Evolutionary conservation across 2,329 filamentous ascomycete species (phyloP).

Genomic region (Aspergillus brasiliensis): DNA sequence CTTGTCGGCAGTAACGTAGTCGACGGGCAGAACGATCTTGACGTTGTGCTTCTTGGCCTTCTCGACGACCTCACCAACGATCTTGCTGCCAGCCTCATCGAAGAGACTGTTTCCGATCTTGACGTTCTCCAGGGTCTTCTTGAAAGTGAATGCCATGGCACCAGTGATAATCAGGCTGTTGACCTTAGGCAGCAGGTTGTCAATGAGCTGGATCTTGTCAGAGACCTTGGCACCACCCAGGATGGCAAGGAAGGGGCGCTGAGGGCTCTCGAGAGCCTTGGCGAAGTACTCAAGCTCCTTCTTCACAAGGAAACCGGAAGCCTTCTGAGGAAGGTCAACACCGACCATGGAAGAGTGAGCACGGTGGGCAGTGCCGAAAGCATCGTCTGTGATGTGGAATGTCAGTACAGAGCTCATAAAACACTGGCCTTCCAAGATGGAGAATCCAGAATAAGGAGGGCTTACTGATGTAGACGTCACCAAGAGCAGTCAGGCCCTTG

Average conservation of each 20-base stretch:
- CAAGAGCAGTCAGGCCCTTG: conserved; percentile 89
- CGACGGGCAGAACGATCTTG: conserved; percentile 89
- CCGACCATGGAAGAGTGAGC: conserved; percentile 99
- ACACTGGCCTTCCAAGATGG: not conserved
- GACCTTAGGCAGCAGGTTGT: conserved; percentile 98
- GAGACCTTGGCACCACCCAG: conserved; percentile 97
- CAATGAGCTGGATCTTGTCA: conserved; percentile 99
- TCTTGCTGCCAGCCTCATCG: conserved; percentile 92
- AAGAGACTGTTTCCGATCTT: conserved; percentile 89
- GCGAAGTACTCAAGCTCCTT: conserved; percentile 99
- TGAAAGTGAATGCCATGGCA: conserved; percentile 99
- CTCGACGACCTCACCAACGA: conserved; percentile 79
- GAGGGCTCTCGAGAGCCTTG: conserved; percentile 87
- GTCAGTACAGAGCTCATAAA: not conserved
- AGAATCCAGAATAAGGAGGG: not conserved
- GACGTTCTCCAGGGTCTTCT: conserved; percentile 93
- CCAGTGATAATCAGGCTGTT: conserved; percentile 95
- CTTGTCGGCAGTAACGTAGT: conserved; percentile 96
- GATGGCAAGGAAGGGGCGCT: conserved; percentile 97
- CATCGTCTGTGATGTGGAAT: conserved; percentile 69
- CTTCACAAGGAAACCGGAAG: conserved; percentile 98
- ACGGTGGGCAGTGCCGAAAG: conserved; percentile 97
- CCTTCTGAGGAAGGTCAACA: conserved; percentile 92
- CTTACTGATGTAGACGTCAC: conserved; percentile 95
- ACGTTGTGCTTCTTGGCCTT: conserved; percentile 98